Evolutionary conservation across 768 basidiomycete species (phyloP).

Genomic region (Gloeostereum incarnatum): DNA sequence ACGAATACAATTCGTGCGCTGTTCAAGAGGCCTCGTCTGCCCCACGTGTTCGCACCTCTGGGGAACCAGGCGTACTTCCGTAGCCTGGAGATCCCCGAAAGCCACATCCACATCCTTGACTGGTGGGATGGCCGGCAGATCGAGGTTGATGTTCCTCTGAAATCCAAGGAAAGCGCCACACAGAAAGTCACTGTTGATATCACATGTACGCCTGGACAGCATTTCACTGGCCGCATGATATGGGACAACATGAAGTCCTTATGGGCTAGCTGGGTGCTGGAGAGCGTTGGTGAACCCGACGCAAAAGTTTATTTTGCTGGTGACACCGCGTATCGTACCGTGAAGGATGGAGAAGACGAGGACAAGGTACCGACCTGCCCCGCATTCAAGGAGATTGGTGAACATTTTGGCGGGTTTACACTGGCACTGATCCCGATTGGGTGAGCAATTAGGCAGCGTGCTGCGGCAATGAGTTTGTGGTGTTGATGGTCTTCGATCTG

Average conservation of each 20-base stretch:
- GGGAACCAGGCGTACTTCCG: slow-evolving; percentile 37
- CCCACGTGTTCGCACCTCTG: slow-evolving; percentile 51
- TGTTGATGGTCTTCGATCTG: slow-evolving; percentile 12
- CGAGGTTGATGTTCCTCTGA: slow-evolving; percentile 16
- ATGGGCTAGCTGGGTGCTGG: slow-evolving; percentile 61
- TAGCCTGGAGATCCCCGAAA: slow-evolving; percentile 25
- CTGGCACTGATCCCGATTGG: slow-evolving; percentile 67
- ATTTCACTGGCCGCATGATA: slow-evolving; percentile 42
- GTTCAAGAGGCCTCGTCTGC: slow-evolving; percentile 19
- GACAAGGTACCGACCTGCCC: slow-evolving; percentile 54
- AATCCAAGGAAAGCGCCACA: background rate
- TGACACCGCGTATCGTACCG: slow-evolving; percentile 55
- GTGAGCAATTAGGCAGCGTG: slow-evolving; percentile 17
- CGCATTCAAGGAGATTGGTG: slow-evolving; percentile 65
- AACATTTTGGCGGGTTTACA: slow-evolving; percentile 53
- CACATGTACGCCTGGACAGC: slow-evolving; percentile 59
- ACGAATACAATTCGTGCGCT: slow-evolving; percentile 30
- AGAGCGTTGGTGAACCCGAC: slow-evolving; percentile 29
- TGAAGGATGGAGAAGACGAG: slow-evolving; percentile 36
- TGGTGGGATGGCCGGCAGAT: slow-evolving; percentile 49
- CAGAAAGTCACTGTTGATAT: slow-evolving; percentile 26
- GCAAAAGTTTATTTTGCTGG: slow-evolving; percentile 55
- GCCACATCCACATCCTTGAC: slow-evolving; percentile 44
- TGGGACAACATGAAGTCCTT: slow-evolving; percentile 47
- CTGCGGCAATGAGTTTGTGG: background rate